Conservation (phyloP, 768 basidiomycete genomes). For the Artomyces pyxidatus region DNA sequence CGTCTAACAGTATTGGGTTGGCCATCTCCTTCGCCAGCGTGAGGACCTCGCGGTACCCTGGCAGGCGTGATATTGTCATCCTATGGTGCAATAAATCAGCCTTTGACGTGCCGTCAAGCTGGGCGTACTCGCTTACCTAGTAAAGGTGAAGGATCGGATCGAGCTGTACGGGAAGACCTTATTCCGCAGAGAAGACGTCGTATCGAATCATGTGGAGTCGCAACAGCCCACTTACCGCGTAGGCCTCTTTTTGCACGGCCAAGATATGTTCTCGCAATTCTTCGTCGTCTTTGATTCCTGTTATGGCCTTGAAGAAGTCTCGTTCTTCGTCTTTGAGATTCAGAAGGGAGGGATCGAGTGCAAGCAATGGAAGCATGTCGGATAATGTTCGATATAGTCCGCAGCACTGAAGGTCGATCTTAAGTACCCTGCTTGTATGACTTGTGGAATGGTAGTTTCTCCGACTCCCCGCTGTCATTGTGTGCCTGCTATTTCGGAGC, state of each 20-base stretch:
- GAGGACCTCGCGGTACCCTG: constrained; percentile 24
- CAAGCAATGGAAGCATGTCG: background rate
- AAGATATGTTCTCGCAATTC: constrained; percentile 26
- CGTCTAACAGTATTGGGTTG: constrained; percentile 33
- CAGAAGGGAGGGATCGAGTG: background rate
- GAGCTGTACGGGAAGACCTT: constrained; percentile 26
- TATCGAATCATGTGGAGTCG: background rate
- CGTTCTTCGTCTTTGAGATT: constrained; percentile 7
- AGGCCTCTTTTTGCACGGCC: constrained; percentile 23
- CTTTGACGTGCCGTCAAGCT: no score
- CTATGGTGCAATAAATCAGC: constrained; percentile 5
- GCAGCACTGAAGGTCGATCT: no score
- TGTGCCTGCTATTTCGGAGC: no score
- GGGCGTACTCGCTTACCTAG: constrained; percentile 9
- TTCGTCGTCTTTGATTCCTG: constrained; percentile 24
- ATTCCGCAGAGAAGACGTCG: background rate
- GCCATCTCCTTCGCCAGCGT: constrained; percentile 27
- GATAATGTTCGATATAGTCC: no score
- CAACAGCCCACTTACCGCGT: constrained; percentile 14
- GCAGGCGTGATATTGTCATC: constrained; percentile 18
- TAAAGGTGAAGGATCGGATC: constrained; percentile 22
- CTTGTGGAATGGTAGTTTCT: no score
- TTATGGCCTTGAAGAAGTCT: constrained; percentile 17
- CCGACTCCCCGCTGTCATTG: no score
- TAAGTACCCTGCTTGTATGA: no score